phyloP scores from a whole-genome alignment of 352 stramenopile species.

The Thraustotheca clavata region DNA sequence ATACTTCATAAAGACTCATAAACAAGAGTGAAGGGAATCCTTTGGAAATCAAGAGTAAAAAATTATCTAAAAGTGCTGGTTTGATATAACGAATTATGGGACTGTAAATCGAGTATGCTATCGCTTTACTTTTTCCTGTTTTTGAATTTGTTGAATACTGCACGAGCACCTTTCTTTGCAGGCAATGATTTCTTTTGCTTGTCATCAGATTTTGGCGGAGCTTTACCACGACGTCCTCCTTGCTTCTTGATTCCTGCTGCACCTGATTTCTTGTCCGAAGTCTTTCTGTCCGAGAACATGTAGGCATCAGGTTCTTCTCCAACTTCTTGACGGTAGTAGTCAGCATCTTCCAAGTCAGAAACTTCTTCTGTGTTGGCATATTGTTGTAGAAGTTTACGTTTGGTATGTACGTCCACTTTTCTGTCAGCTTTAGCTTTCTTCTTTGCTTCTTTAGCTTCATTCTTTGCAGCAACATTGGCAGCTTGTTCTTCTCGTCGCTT shows the following conservation, averaged over 20 bases:
- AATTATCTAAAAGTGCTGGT: no score
- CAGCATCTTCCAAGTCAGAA: conserved; percentile 60
- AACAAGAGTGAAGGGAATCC: no score
- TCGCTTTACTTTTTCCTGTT: neutral
- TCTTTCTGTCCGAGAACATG: conserved; percentile 65
- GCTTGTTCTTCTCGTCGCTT: conserved; percentile 85
- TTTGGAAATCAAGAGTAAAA: no score
- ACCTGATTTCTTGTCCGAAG: conserved; percentile 21
- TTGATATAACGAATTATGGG: no score
- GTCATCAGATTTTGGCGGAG: neutral
- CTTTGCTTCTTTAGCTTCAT: conserved; percentile 68
- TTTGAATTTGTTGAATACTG: conserved; percentile 23
- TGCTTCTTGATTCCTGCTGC: neutral
- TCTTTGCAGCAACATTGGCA: conserved; percentile 82
- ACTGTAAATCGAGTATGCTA: no score
- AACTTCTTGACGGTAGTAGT: conserved; percentile 79
- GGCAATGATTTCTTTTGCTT: neutral
- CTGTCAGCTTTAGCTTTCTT: conserved; percentile 46
- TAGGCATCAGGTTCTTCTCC: conserved; percentile 71
- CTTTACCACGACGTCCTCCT: neutral
- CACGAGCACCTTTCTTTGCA: conserved; percentile 1
- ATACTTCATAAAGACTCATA: no score
- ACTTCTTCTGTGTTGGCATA: conserved; percentile 34
- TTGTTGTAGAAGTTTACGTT: conserved; percentile 22
- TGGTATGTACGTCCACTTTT: conserved; percentile 25